Evolutionary conservation across 1,139 yeast species (phyloP).

Genomic region (Nadsonia commutata): DNA sequence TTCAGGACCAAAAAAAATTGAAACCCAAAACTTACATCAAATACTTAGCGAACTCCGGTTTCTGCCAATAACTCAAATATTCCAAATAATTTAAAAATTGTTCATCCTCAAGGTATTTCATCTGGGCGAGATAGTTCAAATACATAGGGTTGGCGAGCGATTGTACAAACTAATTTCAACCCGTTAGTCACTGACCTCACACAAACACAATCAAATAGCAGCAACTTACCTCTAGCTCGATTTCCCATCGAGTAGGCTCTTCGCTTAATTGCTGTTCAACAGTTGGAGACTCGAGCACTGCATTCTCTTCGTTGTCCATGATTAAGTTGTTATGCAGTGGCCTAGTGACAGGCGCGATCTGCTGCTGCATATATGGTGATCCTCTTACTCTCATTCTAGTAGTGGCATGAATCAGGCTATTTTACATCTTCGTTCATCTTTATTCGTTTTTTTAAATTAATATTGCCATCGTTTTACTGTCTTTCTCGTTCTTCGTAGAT

Average conservation of each 20-base stretch:
- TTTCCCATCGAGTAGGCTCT: slow-evolving; percentile 55
- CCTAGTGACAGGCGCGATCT: no score
- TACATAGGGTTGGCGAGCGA: slow-evolving; percentile 70
- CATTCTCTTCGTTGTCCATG: no score
- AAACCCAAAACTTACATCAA: slow-evolving; percentile 28
- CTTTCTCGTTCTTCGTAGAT: no score
- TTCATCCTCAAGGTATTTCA: slow-evolving; percentile 46
- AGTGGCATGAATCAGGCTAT: no score
- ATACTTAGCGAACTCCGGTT: slow-evolving; percentile 49
- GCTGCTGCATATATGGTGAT: no score
- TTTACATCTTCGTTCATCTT: no score
- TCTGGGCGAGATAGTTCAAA: slow-evolving; percentile 60
- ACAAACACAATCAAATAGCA: slow-evolving; percentile 6
- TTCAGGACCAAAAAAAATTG: not conserved
- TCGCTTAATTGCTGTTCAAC: not conserved
- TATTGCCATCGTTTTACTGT: no score
- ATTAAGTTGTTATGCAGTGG: no score
- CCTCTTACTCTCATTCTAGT: no score
- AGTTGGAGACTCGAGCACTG: not conserved
- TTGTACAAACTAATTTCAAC: slow-evolving; percentile 42
- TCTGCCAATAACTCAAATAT: slow-evolving; percentile 62
- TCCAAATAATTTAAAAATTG: slow-evolving; percentile 48
- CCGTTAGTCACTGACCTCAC: slow-evolving; percentile 29
- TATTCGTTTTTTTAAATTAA: no score
- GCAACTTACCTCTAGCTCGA: slow-evolving; percentile 45